A percentile compares a stretch with the other conserved stretches of the same genome.
phyloP scores from a whole-genome alignment of 73 alveolate genomes.

The Paramecium sonneborni region DNA sequence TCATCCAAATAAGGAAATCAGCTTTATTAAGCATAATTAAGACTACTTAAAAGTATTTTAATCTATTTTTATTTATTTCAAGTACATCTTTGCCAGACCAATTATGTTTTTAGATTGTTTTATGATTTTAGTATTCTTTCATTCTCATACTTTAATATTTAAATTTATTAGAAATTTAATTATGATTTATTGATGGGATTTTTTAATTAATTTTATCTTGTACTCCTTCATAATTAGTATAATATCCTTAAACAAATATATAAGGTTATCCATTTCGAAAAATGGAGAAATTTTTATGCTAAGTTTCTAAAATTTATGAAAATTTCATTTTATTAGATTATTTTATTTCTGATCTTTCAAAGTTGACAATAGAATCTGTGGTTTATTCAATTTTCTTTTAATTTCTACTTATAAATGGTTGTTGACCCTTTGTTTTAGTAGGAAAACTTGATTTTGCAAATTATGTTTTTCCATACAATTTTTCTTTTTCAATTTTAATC shows the following conservation, averaged over 20 bases:
- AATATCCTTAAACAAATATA: neutral
- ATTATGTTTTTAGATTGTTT: neutral
- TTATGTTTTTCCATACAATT: neutral
- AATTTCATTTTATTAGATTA: neutral
- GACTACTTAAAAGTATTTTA: neutral
- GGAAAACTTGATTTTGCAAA: neutral
- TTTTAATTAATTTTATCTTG: neutral
- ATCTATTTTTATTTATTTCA: neutral
- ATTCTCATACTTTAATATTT: neutral
- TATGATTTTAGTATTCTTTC: neutral
- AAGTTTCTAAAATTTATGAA: neutral
- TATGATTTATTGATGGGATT: neutral
- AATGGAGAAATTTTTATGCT: neutral
- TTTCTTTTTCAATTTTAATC: neutral
- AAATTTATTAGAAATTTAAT: neutral
- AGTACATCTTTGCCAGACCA: conserved; percentile 31
- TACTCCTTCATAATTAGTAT: neutral
- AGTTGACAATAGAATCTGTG: neutral
- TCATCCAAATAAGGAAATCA: conserved; percentile 8
- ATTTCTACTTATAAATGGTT: neutral
- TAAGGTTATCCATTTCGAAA: neutral
- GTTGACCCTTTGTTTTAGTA: neutral
- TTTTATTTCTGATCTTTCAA: neutral
- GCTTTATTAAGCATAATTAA: neutral
- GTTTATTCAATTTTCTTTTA: neutral